Percentiles rank a stretch among this genome's conserved stretches.
These are phyloP conservation scores for Cenchrus americanus DNA, from an alignment of 176 grass and related monocot species.

Conservation along the genomic window DNA sequence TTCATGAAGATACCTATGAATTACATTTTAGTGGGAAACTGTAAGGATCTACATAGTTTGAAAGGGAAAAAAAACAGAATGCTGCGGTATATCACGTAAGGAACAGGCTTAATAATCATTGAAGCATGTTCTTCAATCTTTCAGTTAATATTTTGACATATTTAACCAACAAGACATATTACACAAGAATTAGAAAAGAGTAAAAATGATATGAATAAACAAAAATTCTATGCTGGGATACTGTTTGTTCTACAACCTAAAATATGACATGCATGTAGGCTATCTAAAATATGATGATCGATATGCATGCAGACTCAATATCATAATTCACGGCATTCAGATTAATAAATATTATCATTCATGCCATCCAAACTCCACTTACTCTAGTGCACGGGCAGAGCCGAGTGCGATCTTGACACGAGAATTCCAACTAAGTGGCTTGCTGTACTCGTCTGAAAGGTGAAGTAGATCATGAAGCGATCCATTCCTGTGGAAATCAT, in stretches of 20 bases:
- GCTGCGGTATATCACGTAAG: not conserved
- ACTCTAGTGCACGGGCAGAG: conserved; percentile 90
- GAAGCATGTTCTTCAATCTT: conserved; percentile 5
- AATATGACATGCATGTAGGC: conserved; percentile 5
- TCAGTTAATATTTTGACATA: not conserved
- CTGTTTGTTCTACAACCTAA: conserved; percentile 3
- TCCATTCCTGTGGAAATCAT: conserved; percentile 84
- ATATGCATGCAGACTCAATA: not conserved
- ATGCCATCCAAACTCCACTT: conserved; percentile 47
- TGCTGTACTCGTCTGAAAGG: conserved; percentile 80
- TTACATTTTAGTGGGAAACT: conserved; percentile 33
- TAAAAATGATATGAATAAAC: not conserved
- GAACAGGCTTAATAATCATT: conserved; percentile 1
- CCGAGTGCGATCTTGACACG: conserved; percentile 97
- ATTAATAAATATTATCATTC: conserved; percentile 8
- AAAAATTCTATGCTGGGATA: not conserved
- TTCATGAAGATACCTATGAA: conserved; percentile 84
- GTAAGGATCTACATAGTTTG: conserved; percentile 31
- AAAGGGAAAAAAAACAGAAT: conserved; percentile 18
- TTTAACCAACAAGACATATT: not conserved
- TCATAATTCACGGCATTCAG: not conserved
- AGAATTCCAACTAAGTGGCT: conserved; percentile 84
- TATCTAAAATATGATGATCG: not conserved
- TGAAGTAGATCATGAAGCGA: conserved; percentile 93
- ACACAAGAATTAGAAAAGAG: not conserved